Percentiles rank a stretch among this genome's conserved stretches.
Conservation (phyloP, 345 rosid genomes). For the Trapa bicornis region DNA sequence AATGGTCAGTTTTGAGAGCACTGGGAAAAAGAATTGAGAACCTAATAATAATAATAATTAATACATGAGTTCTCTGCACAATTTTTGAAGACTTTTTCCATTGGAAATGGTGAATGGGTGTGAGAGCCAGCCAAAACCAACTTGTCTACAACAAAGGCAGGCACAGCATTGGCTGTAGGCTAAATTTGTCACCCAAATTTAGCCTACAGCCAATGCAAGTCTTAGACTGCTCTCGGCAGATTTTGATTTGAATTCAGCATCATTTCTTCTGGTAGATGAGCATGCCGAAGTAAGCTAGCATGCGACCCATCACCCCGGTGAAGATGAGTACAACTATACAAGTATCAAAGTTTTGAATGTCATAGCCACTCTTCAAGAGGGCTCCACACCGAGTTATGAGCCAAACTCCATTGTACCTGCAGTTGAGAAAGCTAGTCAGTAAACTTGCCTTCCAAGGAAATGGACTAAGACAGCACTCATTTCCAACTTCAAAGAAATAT, state of each 20-base stretch:
- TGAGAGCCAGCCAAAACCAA: neutral
- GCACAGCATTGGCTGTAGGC: neutral
- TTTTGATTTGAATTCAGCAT: neutral
- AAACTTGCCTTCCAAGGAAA: neutral
- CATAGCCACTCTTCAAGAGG: slow-evolving; percentile 43
- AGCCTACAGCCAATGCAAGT: neutral
- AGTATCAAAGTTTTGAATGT: slow-evolving; percentile 45
- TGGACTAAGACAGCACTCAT: no score
- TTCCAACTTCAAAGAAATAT: neutral
- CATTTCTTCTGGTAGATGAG: slow-evolving; percentile 60
- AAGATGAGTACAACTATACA: slow-evolving; percentile 50
- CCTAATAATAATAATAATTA: neutral
- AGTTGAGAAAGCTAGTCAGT: neutral
- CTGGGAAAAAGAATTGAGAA: no score
- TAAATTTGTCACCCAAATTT: neutral
- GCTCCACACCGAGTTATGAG: slow-evolving; percentile 75
- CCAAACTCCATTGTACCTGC: slow-evolving; percentile 87
- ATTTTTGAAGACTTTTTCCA: neutral
- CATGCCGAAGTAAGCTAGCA: slow-evolving; percentile 53
- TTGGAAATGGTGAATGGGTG: neutral
- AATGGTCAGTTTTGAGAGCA: neutral
- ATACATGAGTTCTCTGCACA: neutral
- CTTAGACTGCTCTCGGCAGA: neutral
- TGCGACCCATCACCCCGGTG: slow-evolving; percentile 38
- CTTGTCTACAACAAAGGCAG: neutral